These are phyloP conservation scores for Cladosporium colombiae DNA, from an alignment of 2,329 filamentous ascomycete species.

Conservation along the genomic window DNA sequence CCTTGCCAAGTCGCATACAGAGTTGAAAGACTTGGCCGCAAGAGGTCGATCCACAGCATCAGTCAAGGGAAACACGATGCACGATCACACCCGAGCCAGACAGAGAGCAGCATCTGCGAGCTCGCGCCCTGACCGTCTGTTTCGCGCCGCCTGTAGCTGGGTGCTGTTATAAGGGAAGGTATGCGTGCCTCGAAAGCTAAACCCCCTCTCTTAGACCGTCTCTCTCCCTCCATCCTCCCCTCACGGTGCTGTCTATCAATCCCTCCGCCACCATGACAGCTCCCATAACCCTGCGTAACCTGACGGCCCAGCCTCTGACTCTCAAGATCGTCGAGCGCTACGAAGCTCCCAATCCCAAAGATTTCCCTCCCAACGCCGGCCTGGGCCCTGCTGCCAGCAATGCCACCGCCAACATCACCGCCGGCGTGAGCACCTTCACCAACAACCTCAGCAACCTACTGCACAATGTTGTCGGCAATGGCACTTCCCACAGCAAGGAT, in stretches of 20 bases:
- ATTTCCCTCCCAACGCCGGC: constrained; percentile 28
- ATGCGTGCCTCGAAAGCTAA: constrained; percentile 4
- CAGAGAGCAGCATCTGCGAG: background rate
- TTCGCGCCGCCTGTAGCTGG: background rate
- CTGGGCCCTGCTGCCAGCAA: constrained; percentile 16
- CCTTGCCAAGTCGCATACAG: constrained; percentile 10
- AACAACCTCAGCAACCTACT: constrained; percentile 40
- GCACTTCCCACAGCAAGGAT: background rate
- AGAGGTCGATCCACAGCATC: constrained; percentile 11
- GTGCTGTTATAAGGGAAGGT: background rate
- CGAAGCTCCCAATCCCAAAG: constrained; percentile 52
- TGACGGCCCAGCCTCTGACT: constrained; percentile 56
- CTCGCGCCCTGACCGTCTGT: constrained; percentile 3
- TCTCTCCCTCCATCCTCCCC: background rate
- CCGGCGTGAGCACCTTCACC: constrained; percentile 40
- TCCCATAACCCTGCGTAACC: constrained; percentile 5
- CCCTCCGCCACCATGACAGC: constrained; percentile 28
- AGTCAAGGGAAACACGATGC: constrained; percentile 10
- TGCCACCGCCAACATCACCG: constrained; percentile 31
- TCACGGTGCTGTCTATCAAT: background rate
- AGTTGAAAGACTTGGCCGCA: background rate
- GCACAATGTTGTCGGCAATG: constrained; percentile 21
- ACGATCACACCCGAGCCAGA: constrained; percentile 1
- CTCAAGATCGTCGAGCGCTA: constrained; percentile 76
- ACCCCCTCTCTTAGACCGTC: background rate